Evolutionary conservation across 805 yeast species (phyloP), one percentile per base, ranked within the genome.

Genomic region (Zygoascus biomembranicola): DNA sequence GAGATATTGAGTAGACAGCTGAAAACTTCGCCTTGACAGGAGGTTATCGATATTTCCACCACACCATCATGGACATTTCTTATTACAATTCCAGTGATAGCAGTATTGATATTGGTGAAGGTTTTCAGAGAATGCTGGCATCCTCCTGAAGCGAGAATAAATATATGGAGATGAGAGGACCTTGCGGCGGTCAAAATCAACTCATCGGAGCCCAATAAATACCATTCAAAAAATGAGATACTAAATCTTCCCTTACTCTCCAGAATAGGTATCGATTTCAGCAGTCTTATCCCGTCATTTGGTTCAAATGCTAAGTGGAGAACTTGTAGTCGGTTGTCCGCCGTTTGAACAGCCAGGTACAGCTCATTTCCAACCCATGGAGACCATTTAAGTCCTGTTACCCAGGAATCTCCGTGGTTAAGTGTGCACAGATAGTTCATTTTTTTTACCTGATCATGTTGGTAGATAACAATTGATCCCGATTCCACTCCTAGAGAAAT

Each of bases 401-500:
- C 53, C 54, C 60, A 52, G 10, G 50, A 31, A 23, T 52, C 54
- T 16, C 47, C 46, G 10, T 35, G 52, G 23, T 51, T 43, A 20
- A 42, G 23, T 9, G 19, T 45, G 11, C 51, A 49, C 8, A 53
- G 41, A 43, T 32, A 42, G 14, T 48, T 23, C 10, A 56, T 35
- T 8, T 43, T 19, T 2, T 31, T 41, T 3, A 20, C 28, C 3
- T 26, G 44, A 16, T 47, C 47, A 31, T 48, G 26, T 42, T 49
- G 51, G 42, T 57, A 57, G 18, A 57, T 35, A 8, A 51, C 37
- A 8, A 58, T 32, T 6, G 49, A 26, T 9, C 64, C 64, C 11
- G 55, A 23, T 44, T 61, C 62, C 5, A 54, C 28, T n/a, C 63
- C 62, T 16, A 61, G 41, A n/a, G 59, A 55, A 11, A 59, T 26